These are phyloP conservation scores for Dictyostelium citrinum DNA, from an alignment of 78 protist species.

Conservation along the genomic window DNA sequence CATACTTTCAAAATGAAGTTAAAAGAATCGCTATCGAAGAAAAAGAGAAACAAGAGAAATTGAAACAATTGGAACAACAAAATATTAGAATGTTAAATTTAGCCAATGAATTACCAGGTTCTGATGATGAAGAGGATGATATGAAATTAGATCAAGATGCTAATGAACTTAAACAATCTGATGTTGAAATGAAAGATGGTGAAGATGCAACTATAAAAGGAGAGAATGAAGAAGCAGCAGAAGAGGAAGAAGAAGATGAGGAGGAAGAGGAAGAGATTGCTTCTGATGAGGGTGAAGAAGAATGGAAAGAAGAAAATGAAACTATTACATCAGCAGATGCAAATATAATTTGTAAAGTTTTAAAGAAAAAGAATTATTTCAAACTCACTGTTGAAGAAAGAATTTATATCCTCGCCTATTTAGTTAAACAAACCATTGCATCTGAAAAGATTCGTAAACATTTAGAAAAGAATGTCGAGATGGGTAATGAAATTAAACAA, in stretches of 20 bases:
- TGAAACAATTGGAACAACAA: constrained; percentile 26
- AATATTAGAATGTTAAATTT: constrained; percentile 41
- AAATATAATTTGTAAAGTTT: constrained; percentile 10
- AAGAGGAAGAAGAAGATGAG: constrained; percentile 8
- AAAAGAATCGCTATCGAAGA: constrained; percentile 25
- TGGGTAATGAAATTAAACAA: constrained; percentile 38
- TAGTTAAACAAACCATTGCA: constrained; percentile 11
- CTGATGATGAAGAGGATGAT: constrained; percentile 3
- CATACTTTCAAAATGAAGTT: constrained; percentile 27
- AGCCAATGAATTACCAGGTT: constrained; percentile 34
- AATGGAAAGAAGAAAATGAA: background rate
- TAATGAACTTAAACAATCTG: background rate
- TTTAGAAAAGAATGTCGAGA: constrained; percentile 27
- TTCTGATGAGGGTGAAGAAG: background rate
- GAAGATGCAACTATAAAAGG: background rate
- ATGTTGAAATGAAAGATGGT: background rate
- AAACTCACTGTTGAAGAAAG: constrained; percentile 25
- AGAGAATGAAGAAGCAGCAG: background rate
- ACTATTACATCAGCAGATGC: constrained; percentile 1
- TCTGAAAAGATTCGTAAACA: constrained; percentile 57
- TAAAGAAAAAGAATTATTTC: constrained; percentile 37
- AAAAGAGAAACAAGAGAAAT: constrained; percentile 2
- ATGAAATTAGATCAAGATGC: background rate
- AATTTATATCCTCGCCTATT: constrained; percentile 23
- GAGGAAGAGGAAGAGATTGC: constrained; percentile 32